These are phyloP conservation scores for Camelina hispida DNA, from an alignment of 345 rosid species.

Conservation along the genomic window DNA sequence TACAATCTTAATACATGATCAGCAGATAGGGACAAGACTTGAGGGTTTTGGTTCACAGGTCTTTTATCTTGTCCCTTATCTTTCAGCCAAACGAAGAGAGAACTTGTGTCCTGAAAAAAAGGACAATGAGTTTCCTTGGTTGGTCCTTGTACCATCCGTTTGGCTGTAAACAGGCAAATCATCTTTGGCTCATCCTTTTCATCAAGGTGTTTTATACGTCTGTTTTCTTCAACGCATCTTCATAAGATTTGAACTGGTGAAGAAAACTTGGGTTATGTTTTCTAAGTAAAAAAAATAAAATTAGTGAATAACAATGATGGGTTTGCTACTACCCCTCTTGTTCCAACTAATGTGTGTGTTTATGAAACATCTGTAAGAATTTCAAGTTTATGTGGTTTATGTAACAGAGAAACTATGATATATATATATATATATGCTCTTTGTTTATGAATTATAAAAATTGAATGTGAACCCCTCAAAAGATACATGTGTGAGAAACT, in stretches of 20 bases:
- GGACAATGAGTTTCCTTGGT: conserved; percentile 17
- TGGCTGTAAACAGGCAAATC: conserved; percentile 90
- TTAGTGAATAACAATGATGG: conserved; percentile 29
- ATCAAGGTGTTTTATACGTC: conserved; percentile 17
- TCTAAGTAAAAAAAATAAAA: not conserved
- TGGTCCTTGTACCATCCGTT: conserved; percentile 44
- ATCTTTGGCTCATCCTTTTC: conserved; percentile 66
- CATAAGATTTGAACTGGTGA: conserved; percentile 2
- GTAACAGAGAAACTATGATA: not conserved
- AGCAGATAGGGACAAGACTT: conserved; percentile 29
- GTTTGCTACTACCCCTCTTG: conserved; percentile 21
- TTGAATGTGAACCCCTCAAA: too few relatives aligned
- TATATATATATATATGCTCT: too few relatives aligned
- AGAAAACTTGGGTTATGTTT: conserved; percentile 12
- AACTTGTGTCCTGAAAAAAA: conserved; percentile 5
- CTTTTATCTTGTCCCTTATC: conserved; percentile 20
- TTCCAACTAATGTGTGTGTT: conserved; percentile 12
- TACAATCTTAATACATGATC: conserved; percentile 63
- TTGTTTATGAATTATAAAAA: too few relatives aligned
- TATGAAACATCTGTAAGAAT: not conserved
- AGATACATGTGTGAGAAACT: too few relatives aligned
- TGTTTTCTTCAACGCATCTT: conserved; percentile 3
- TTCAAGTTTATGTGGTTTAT: not conserved
- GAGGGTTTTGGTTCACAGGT: not conserved
- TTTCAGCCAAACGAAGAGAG: conserved; percentile 32